phyloP scores from a whole-genome alignment of 2,329 filamentous ascomycete species.

The Coniochaeta pulveracea region DNA sequence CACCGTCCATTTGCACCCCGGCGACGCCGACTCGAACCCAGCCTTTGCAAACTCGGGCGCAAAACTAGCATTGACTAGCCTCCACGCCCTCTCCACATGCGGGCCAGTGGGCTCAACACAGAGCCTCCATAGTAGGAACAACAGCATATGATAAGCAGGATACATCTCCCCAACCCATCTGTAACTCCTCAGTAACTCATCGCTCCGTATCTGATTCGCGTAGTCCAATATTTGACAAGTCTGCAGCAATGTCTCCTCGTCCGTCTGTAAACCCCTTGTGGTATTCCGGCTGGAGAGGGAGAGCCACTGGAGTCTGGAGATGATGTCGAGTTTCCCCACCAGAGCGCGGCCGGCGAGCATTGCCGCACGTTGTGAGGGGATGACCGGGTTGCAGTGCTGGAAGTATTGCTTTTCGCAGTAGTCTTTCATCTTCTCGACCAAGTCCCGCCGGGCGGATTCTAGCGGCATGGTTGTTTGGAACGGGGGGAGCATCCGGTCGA shows the following conservation, averaged over 20 bases:
- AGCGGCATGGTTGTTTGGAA: constrained; percentile 2
- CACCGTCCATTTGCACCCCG: background rate
- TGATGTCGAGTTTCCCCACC: constrained; percentile 7
- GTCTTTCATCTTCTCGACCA: constrained; percentile 1
- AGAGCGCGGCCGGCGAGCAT: constrained; percentile 3
- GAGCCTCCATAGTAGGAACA: constrained; percentile 9
- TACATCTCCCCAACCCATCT: constrained; percentile 5
- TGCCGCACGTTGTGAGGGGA: constrained; percentile 8
- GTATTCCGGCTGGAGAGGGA: constrained; percentile 6
- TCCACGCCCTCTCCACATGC: constrained; percentile 2
- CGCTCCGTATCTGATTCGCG: background rate
- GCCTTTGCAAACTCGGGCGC: background rate
- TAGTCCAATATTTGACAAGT: constrained; percentile 6
- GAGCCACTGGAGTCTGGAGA: constrained; percentile 8
- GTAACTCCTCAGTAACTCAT: constrained; percentile 5
- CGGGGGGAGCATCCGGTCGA: constrained; percentile 26
- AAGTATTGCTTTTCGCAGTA: constrained; percentile 5
- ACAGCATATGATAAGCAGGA: constrained; percentile 7
- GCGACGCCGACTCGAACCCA: constrained; percentile 1
- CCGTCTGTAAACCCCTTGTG: background rate
- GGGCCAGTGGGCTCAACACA: constrained; percentile 7
- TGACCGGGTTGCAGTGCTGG: constrained; percentile 8
- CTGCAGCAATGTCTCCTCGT: constrained; percentile 12
- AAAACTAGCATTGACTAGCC: background rate
- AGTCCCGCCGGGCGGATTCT: constrained; percentile 15